A percentile compares a stretch with the other conserved stretches of the same genome.
phyloP scores from a whole-genome alignment of 257 asterid species.

The Dorcoceras hygrometricum region DNA sequence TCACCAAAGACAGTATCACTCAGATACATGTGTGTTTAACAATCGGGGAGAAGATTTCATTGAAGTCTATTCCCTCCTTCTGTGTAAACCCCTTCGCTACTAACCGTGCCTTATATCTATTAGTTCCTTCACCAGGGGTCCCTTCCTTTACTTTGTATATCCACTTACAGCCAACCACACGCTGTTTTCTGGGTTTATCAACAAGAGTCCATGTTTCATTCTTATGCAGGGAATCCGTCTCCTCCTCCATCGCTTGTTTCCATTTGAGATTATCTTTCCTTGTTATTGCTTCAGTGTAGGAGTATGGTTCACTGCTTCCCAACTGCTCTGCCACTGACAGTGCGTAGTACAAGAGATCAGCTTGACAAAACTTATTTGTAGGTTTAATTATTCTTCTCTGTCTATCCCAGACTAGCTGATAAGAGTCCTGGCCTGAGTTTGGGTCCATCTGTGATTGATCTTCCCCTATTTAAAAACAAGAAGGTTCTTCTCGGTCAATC shows the following conservation, averaged over 20 bases:
- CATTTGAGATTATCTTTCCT: not conserved
- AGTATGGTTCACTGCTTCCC: not conserved
- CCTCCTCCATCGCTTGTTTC: not conserved
- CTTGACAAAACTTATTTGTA: not conserved
- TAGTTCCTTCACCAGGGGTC: too few relatives aligned
- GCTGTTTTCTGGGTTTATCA: too few relatives aligned
- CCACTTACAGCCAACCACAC: not conserved
- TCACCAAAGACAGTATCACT: too few relatives aligned
- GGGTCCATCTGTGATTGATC: fast-evolving
- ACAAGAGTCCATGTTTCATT: too few relatives aligned
- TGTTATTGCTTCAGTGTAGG: not conserved
- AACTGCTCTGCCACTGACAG: fast-evolving
- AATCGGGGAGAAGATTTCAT: not conserved
- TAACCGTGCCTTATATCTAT: not conserved
- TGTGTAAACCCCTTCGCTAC: not conserved
- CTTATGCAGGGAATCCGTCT: too few relatives aligned
- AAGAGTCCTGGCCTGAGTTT: not conserved
- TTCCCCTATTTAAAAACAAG: fast-evolving
- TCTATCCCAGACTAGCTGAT: not conserved
- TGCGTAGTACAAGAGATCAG: not conserved
- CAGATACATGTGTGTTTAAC: not conserved
- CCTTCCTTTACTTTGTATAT: not conserved
- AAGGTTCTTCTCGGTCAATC: too few relatives aligned
- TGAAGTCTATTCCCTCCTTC: too few relatives aligned
- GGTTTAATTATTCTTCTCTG: not conserved